These are phyloP conservation scores for Paracoccidioides brasiliensis DNA, from an alignment of 2,329 filamentous ascomycete species.

Conservation along the genomic window DNA sequence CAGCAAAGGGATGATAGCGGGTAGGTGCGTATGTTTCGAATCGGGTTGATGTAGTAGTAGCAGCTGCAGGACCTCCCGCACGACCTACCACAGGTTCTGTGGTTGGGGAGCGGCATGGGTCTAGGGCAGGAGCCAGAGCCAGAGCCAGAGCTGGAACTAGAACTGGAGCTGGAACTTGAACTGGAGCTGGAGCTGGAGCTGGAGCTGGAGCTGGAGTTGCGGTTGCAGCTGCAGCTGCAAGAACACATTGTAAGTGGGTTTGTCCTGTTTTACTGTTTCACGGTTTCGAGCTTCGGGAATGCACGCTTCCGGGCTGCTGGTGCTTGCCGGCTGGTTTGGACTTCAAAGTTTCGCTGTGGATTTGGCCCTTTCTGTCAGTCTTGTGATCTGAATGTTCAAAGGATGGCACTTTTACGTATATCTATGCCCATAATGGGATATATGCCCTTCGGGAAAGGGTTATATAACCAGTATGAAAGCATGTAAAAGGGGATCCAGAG, in stretches of 20 bases:
- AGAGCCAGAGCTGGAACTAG: background rate
- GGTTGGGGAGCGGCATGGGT: slow-evolving; percentile 10
- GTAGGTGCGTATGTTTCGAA: background rate
- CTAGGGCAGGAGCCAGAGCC: slow-evolving; percentile 3
- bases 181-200: background rate
- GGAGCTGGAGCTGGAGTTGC: background rate
- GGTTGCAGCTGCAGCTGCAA: background rate
- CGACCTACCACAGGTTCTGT: background rate
- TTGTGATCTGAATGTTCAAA: background rate
- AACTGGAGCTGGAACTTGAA: slow-evolving; percentile 11
- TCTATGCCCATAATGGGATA: background rate
- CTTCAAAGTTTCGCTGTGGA: background rate
- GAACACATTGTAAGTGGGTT: background rate
- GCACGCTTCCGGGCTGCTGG: too few species aligned
- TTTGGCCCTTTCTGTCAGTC: too few species aligned
- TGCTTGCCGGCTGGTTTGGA: background rate
- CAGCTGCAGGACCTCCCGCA: background rate
- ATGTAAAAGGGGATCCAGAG: background rate
- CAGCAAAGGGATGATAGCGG: background rate
- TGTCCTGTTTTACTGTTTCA: background rate
- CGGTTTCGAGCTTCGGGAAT: background rate
- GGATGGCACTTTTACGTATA: background rate
- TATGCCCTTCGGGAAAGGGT: background rate
- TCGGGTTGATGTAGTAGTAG: background rate
- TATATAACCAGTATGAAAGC: background rate